Evolutionary conservation across 768 basidiomycete genomes (phyloP).

Genomic region (Boletus sp.): DNA sequence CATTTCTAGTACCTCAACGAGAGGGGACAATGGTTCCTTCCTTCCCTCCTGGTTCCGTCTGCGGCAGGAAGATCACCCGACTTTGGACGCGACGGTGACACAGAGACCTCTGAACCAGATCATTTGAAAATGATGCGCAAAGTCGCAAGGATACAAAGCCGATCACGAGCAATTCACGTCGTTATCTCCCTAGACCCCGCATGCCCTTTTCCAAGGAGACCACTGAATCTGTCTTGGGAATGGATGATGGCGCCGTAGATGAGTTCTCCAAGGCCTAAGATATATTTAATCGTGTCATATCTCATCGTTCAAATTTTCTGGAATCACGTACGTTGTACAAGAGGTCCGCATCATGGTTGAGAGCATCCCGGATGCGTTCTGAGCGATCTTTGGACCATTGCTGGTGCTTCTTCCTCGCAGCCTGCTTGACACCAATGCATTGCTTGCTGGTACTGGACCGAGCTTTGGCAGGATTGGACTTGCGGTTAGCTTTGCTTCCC

Average conservation of each 20-base stretch:
- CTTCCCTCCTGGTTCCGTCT: too few species aligned
- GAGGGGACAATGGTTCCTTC: too few species aligned
- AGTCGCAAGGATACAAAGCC: too few species aligned
- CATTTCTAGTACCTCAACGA: too few species aligned
- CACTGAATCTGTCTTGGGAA: conserved; percentile 4
- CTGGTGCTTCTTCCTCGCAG: conserved; percentile 22
- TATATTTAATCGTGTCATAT: neutral
- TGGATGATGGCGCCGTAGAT: neutral
- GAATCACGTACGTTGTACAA: conserved; percentile 26
- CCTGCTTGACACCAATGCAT: conserved; percentile 7
- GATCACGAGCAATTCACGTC: neutral
- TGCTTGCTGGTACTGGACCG: neutral
- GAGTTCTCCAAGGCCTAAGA: conserved; percentile 15
- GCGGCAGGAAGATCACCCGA: too few species aligned
- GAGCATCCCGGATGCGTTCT: conserved; percentile 24
- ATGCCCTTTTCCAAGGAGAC: conserved; percentile 19
- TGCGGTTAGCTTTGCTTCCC: too few species aligned
- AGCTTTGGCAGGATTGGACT: too few species aligned
- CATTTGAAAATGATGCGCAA: neutral
- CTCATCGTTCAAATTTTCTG: neutral
- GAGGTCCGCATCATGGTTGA: conserved; percentile 25
- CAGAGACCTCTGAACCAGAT: too few species aligned
- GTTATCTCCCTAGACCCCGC: conserved; percentile 6
- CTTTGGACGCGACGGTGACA: too few species aligned
- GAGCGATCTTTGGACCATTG: conserved; percentile 24